Evolutionary conservation across 139 green algal genomes (phyloP).

Genomic region (Picochlorum sp.): DNA sequence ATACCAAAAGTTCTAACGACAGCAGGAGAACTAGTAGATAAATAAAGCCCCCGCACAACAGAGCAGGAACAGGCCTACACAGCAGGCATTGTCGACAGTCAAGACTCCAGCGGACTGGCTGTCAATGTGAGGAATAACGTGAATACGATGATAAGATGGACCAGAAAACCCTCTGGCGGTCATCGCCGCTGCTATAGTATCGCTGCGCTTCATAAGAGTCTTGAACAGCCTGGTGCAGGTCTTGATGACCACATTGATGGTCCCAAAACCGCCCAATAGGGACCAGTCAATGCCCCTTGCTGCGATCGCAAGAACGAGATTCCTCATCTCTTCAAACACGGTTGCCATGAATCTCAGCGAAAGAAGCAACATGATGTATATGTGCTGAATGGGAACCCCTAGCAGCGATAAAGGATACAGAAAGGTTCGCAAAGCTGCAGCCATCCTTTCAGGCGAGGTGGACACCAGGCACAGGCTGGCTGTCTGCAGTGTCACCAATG

Average conservation of each 20-base stretch:
- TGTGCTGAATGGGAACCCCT: slow-evolving; percentile 8
- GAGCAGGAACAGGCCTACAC: too few relatives aligned
- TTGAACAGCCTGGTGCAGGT: slow-evolving; percentile 7
- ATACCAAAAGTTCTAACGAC: too few relatives aligned
- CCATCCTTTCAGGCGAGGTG: slow-evolving; percentile 22
- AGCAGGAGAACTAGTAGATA: too few relatives aligned
- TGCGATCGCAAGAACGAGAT: slow-evolving; percentile 24
- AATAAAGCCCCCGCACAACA: too few relatives aligned
- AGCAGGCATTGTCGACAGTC: too few relatives aligned
- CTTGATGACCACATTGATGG: neutral
- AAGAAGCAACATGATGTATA: slow-evolving; percentile 23
- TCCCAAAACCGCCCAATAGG: slow-evolving; percentile 5
- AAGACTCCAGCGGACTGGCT: too few relatives aligned
- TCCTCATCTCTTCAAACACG: slow-evolving; percentile 26
- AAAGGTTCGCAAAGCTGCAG: slow-evolving; percentile 5
- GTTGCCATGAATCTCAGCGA: slow-evolving; percentile 25
- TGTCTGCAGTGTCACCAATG: slow-evolving; percentile 19
- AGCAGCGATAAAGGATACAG: slow-evolving; percentile 17
- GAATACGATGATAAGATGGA: slow-evolving; percentile 1
- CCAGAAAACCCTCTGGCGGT: slow-evolving; percentile 15
- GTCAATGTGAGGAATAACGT: too few relatives aligned
- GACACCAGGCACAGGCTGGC: slow-evolving; percentile 28
- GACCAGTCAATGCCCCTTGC: slow-evolving; percentile 16
- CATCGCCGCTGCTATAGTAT: slow-evolving; percentile 23
- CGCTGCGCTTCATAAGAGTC: slow-evolving; percentile 13